phyloP scores from a whole-genome alignment of 2,329 filamentous ascomycete species.

The Beauveria rudraprayagi region DNA sequence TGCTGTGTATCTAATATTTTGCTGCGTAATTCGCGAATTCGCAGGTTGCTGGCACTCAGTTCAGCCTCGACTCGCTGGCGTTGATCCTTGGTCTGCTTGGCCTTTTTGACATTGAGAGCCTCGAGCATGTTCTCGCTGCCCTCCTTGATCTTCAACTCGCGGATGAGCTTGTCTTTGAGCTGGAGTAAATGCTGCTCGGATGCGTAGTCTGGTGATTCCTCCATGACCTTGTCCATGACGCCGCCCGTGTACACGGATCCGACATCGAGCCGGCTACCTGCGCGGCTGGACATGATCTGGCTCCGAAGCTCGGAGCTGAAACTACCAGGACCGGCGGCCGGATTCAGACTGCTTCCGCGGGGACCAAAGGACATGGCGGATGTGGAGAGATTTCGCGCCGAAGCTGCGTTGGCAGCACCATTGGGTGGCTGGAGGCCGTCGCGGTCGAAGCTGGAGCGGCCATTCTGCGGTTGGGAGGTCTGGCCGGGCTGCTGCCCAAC shows the following conservation, averaged over 20 bases:
- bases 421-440: constrained; percentile 46
- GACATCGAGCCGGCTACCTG: constrained; percentile 29
- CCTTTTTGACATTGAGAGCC: constrained; percentile 87
- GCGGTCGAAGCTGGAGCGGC: constrained; percentile 45
- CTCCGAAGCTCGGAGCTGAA: constrained; percentile 84
- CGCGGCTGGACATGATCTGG: constrained; percentile 46
- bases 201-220: constrained; percentile 41
- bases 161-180: constrained; percentile 78
- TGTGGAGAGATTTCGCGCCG: constrained; percentile 38
- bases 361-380: constrained; percentile 56
- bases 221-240: constrained; percentile 51
- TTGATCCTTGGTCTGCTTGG: constrained; percentile 88
- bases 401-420: constrained; percentile 23
- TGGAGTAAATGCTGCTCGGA: constrained; percentile 67
- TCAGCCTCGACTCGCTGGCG: constrained; percentile 75
- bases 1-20: constrained; percentile 53
- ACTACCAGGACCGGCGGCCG: constrained; percentile 67
- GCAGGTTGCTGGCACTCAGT: constrained; percentile 76
- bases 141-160: constrained; percentile 96
- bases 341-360: constrained; percentile 61
- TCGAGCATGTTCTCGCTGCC: constrained; percentile 97
- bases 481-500: constrained; percentile 24
- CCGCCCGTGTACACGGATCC: constrained; percentile 28
- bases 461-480: constrained; percentile 25
- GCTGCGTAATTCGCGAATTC: constrained; percentile 52